These are phyloP conservation scores for Boletellus deceptivus DNA, from an alignment of 1,284 basidiomycete genomes.

Conservation along the genomic window DNA sequence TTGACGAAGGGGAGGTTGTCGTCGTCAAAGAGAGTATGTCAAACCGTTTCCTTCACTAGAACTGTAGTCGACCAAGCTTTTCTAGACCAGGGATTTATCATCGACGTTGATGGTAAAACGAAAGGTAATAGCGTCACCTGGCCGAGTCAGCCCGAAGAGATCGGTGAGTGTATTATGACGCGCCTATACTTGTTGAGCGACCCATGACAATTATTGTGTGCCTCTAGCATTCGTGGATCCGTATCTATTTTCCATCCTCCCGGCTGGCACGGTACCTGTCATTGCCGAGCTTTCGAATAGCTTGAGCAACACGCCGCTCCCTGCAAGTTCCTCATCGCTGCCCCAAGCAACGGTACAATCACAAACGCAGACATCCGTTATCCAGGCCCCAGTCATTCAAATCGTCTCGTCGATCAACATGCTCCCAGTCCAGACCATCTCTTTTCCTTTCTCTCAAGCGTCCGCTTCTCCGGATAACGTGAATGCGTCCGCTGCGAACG, in stretches of 20 bases:
- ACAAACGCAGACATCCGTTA: constrained; percentile 32
- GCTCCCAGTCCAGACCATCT: constrained; percentile 59
- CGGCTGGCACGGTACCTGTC: constrained; percentile 58
- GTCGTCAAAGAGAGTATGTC: constrained; percentile 80
- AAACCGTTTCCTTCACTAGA: not conserved
- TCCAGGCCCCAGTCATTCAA: constrained; percentile 64
- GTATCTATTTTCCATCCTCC: constrained; percentile 80
- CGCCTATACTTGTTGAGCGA: not conserved
- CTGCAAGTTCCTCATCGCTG: constrained; percentile 25
- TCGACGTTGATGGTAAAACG: constrained; percentile 70
- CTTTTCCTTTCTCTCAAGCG: constrained; percentile 55
- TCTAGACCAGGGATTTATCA: constrained; percentile 70
- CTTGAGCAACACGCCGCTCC: constrained; percentile 23
- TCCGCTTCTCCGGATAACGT: constrained; percentile 25
- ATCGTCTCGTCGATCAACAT: constrained; percentile 79
- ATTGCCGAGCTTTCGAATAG: constrained; percentile 19
- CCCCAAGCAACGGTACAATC: constrained; percentile 18
- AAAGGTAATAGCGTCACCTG: constrained; percentile 66
- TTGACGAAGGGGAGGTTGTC: constrained; percentile 69
- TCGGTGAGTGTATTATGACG: constrained; percentile 45
- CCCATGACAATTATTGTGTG: not conserved
- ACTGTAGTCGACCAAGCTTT: not conserved
- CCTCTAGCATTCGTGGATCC: constrained; percentile 73
- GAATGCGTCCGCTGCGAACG: constrained; percentile 23
- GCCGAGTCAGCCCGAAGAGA: constrained; percentile 80